Evolutionary conservation across 75 land plant genomes (phyloP).

Genomic region (Cunninghamia lanceolata): DNA sequence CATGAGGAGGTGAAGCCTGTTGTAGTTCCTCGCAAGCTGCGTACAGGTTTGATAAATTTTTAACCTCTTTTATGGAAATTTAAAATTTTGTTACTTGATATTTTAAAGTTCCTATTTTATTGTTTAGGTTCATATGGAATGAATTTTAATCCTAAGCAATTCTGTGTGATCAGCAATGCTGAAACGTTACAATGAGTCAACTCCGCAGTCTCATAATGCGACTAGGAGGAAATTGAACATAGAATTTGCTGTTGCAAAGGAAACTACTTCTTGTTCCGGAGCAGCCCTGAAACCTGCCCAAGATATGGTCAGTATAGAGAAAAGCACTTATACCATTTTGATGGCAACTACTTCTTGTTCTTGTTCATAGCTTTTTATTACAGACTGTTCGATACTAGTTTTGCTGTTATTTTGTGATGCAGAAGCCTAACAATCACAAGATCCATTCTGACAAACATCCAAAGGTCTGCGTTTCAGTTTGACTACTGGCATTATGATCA

Average conservation of each 20-base stretch:
- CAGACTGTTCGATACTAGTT: background rate
- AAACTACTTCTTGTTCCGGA: background rate
- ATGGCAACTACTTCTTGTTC: too few species aligned
- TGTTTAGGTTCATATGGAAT: background rate
- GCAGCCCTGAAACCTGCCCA: background rate
- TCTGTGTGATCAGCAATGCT: constrained; percentile 13
- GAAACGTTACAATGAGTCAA: constrained; percentile 13
- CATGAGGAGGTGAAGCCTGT: constrained; percentile 23
- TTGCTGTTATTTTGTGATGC: background rate
- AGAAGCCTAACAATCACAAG: constrained; percentile 12
- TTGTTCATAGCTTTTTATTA: background rate
- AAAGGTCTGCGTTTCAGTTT: constrained; percentile 4
- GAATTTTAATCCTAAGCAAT: background rate
- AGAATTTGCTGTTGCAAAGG: background rate
- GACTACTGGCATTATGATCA: background rate
- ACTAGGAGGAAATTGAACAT: background rate
- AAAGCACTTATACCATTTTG: background rate
- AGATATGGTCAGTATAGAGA: background rate
- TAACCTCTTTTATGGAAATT: background rate
- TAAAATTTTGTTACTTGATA: background rate
- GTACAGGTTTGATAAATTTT: constrained; percentile 26
- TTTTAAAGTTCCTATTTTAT: background rate
- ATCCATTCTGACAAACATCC: constrained; percentile 4
- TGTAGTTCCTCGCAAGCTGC: constrained; percentile 46
- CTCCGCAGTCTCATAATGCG: background rate